A percentile compares a stretch with the other conserved stretches of the same genome.
phyloP scores from a whole-genome alignment of 148 eudicot genomes.

The Vaccinium myrtillus region DNA sequence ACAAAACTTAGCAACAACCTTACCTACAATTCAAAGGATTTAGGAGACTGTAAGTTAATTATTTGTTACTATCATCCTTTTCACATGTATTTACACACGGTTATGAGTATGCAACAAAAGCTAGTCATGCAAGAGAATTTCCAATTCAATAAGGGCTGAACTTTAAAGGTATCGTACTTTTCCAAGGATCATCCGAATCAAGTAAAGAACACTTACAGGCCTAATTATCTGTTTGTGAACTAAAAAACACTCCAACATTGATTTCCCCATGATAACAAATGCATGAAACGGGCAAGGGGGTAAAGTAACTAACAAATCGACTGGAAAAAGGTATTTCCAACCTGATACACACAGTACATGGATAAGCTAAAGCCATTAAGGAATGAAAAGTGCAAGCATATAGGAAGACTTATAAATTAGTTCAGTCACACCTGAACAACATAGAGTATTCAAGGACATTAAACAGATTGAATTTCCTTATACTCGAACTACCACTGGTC shows the following conservation, averaged over 20 bases:
- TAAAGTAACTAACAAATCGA: not conserved
- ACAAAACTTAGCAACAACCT: constrained; percentile 98
- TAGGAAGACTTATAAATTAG: not conserved
- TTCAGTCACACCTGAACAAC: not conserved
- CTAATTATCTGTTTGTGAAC: not conserved
- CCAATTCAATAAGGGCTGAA: not conserved
- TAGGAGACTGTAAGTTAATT: constrained; percentile 6
- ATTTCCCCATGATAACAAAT: not conserved
- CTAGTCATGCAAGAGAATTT: not conserved
- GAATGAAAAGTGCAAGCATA: not conserved
- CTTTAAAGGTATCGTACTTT: not conserved
- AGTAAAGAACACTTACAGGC: not conserved
- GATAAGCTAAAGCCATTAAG: not conserved
- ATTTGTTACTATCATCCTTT: not conserved
- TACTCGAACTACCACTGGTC: not conserved
- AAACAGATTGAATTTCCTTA: not conserved
- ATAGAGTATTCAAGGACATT: not conserved
- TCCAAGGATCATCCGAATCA: not conserved
- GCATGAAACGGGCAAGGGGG: not conserved
- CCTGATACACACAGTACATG: not conserved
- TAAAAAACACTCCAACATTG: not conserved
- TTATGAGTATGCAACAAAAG: constrained; percentile 4
- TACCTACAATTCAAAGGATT: constrained; percentile 50
- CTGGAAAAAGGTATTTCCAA: not conserved
- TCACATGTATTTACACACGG: not conserved